Evolutionary conservation across 2,329 filamentous ascomycete species (phyloP).

Genomic region (Trichoderma koningii): DNA sequence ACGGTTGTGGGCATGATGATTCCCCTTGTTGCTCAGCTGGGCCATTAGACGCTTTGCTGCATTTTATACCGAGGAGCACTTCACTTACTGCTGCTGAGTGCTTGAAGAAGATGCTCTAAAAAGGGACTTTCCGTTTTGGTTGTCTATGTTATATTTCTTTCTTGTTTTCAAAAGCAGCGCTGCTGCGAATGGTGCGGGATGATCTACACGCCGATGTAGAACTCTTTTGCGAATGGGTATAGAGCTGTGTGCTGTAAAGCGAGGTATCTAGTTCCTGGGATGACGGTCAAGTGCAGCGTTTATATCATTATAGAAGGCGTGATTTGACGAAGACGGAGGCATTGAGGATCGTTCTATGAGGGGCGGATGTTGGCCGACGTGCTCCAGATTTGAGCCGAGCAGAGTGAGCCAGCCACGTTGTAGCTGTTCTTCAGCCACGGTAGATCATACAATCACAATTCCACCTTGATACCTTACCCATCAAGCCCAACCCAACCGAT

Average conservation of each 20-base stretch:
- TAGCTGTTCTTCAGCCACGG: too few relatives aligned
- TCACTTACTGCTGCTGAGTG: not conserved
- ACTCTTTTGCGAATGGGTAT: constrained; percentile 7
- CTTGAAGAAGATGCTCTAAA: not conserved
- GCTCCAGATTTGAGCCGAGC: not conserved
- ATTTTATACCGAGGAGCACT: not conserved
- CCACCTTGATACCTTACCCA: too few relatives aligned
- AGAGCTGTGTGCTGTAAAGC: not conserved
- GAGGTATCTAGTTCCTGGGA: constrained; percentile 1
- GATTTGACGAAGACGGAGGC: constrained; percentile 6
- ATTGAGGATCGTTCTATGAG: not conserved
- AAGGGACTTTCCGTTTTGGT: not conserved
- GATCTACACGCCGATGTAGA: constrained; percentile 15
- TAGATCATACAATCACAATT: too few relatives aligned
- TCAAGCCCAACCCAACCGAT: too few relatives aligned
- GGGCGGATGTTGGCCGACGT: not conserved
- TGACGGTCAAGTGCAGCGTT: not conserved
- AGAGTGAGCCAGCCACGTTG: not conserved
- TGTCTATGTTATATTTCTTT: not conserved
- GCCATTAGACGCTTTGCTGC: constrained; percentile 57
- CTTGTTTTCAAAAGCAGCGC: not conserved
- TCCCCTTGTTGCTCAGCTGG: constrained; percentile 75
- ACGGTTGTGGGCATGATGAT: constrained; percentile 77
- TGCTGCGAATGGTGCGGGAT: not conserved
- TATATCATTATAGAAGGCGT: constrained; percentile 10